phyloP scores from a whole-genome alignment of 805 yeast species.

The Candida takata region DNA sequence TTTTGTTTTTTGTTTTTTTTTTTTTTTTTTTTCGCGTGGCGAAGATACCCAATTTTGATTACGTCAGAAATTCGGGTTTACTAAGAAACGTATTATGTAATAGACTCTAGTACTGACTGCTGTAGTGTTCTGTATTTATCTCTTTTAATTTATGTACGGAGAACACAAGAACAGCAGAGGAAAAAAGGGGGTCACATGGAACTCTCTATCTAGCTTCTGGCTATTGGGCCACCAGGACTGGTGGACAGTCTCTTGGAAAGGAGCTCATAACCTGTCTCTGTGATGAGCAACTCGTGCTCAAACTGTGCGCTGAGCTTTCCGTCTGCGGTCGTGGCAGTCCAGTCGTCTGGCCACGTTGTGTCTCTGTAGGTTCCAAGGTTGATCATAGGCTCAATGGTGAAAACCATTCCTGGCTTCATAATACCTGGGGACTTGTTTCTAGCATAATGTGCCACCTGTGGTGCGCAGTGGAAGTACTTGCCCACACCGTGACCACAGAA shows the following conservation, averaged over 20 bases:
- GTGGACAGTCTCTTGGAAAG: slow-evolving; percentile 71
- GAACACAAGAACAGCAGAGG: too few species aligned
- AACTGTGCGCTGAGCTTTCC: slow-evolving; percentile 91
- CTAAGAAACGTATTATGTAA: too few species aligned
- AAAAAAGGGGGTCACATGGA: too few species aligned
- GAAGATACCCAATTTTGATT: too few species aligned
- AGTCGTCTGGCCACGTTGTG: slow-evolving; percentile 91
- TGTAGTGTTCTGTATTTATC: too few species aligned
- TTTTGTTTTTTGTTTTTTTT: too few species aligned
- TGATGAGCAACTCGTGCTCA: slow-evolving; percentile 87
- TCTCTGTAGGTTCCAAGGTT: slow-evolving; percentile 79
- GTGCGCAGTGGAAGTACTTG: slow-evolving; percentile 80
- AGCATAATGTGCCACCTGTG: slow-evolving; percentile 91
- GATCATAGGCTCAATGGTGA: slow-evolving; percentile 97
- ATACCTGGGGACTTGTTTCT: slow-evolving; percentile 89
- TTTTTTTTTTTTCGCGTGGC: too few species aligned
- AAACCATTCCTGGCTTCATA: slow-evolving; percentile 92
- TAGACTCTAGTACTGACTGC: too few species aligned
- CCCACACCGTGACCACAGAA: slow-evolving; percentile 95
- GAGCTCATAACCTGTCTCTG: slow-evolving; percentile 90
- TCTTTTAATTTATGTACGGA: too few species aligned
- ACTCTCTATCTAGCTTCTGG: slow-evolving; percentile 32
- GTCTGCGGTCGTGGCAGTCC: slow-evolving; percentile 92
- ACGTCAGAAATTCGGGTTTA: too few species aligned
- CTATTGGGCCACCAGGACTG: slow-evolving; percentile 85